Conservation (phyloP, 2,329 filamentous ascomycete species). For the Davidsoniella eucalypti region DNA sequence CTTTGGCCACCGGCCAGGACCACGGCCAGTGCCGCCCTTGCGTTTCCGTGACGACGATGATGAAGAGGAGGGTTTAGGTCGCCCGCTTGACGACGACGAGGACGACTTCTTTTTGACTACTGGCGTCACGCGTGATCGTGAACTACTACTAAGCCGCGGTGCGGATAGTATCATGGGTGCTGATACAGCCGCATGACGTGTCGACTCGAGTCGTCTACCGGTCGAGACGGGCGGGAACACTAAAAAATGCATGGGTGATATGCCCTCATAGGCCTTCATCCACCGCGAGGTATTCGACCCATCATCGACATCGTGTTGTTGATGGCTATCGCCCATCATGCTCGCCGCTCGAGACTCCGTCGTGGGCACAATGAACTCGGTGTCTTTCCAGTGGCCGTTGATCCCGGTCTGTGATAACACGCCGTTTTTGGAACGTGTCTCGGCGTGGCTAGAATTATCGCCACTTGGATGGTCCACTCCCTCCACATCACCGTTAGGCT, state of each 20-base stretch:
- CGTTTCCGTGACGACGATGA: conserved; percentile 9
- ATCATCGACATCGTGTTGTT: conserved; percentile 20
- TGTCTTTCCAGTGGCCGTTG: not conserved
- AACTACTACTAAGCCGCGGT: conserved; percentile 17
- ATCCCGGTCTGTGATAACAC: not conserved
- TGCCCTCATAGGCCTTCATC: conserved; percentile 33
- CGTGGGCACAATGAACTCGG: conserved; percentile 2
- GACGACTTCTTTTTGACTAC: conserved; percentile 17
- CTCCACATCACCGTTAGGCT: conserved; percentile 13
- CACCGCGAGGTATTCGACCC: conserved; percentile 22
- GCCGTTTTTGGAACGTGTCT: conserved; percentile 3
- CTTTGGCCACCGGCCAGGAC: conserved; percentile 50
- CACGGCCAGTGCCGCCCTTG: conserved; percentile 42
- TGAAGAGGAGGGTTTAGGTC: conserved; percentile 10
- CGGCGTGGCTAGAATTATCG: conserved; percentile 1
- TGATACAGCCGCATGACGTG: conserved; percentile 27
- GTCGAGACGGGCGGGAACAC: conserved; percentile 52
- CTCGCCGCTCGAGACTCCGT: conserved; percentile 3
- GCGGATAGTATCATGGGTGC: conserved; percentile 20
- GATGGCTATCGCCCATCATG: conserved; percentile 6
- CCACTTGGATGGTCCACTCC: not conserved
- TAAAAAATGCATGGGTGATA: conserved; percentile 58
- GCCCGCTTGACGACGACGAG: conserved; percentile 16
- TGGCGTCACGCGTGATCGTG: conserved; percentile 26
- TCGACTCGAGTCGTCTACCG: conserved; percentile 31